phyloP scores from a whole-genome alignment of 2,329 filamentous ascomycete species.

The Claviceps sp. region DNA sequence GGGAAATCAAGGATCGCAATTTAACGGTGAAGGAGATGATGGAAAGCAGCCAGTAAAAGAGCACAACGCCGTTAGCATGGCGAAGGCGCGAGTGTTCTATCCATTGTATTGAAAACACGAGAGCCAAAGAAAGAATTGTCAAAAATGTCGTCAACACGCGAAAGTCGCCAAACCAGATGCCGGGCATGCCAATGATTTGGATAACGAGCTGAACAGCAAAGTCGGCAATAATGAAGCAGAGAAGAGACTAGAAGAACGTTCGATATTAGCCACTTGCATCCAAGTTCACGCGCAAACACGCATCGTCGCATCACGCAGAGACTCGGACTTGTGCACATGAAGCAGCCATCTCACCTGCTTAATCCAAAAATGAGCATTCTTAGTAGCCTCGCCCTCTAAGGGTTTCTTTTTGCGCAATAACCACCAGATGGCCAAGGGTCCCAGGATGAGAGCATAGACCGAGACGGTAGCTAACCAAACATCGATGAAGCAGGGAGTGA shows the following conservation, averaged over 20 bases:
- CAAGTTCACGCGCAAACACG: too few species aligned
- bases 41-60: conserved; percentile 88
- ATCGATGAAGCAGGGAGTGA: conserved; percentile 95
- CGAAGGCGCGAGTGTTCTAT: conserved; percentile 72
- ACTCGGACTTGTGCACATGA: not conserved
- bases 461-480: conserved; percentile 72
- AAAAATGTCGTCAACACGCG: conserved; percentile 69
- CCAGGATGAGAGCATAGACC: conserved; percentile 64
- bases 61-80: conserved; percentile 73
- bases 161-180: conserved; percentile 68
- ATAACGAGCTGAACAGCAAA: conserved; percentile 60
- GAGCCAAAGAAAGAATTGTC: conserved; percentile 56
- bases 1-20: conserved; percentile 71
- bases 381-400: conserved; percentile 46
- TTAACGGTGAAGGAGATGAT: conserved; percentile 69
- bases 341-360: conserved; percentile 53
- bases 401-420: conserved; percentile 53
- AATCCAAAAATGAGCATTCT: conserved; percentile 84
- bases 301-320: not conserved
- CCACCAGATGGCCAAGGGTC: conserved; percentile 67
- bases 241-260: conserved; percentile 25
- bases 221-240: conserved; percentile 54
- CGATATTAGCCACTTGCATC: not conserved
- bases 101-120: conserved; percentile 74
- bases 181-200: conserved; percentile 57